A percentile compares a stretch with the other conserved stretches of the same genome.
Evolutionary conservation across 345 rosid species (phyloP).

Genomic region (Eutrema yunnanense): DNA sequence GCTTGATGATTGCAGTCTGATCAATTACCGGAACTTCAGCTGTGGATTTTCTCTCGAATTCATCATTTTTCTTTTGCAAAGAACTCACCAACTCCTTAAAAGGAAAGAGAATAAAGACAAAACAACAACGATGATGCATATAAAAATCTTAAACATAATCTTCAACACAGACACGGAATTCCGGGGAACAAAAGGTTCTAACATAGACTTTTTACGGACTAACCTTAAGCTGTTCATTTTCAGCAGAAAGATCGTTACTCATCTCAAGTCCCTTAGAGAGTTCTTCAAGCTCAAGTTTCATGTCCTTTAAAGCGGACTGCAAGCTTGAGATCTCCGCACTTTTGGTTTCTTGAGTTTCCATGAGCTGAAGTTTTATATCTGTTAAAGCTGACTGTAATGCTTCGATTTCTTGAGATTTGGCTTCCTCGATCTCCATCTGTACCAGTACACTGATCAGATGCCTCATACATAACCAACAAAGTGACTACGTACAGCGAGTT

Average conservation of each 20-base stretch:
- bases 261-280: conserved; percentile 54
- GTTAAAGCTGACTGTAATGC: conserved; percentile 33
- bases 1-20: conserved; percentile 53
- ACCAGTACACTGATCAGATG: conserved; percentile 20
- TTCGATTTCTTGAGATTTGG: conserved; percentile 36
- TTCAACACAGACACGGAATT: background rate
- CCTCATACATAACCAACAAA: conserved; percentile 20
- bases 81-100: conserved; percentile 54
- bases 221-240: conserved; percentile 89
- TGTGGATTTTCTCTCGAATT: conserved; percentile 51
- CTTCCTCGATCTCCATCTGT: conserved; percentile 69
- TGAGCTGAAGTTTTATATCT: conserved; percentile 44
- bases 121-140: background rate
- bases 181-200: background rate
- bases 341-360: conserved; percentile 52
- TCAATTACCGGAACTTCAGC: conserved; percentile 52
- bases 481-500: background rate
- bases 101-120: background rate
- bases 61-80: conserved; percentile 65
- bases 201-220: conserved; percentile 14
- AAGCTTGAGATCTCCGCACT: conserved; percentile 45
- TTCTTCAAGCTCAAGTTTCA: conserved; percentile 54
- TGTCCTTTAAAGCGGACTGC: conserved; percentile 40
- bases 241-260: conserved; percentile 55
- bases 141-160: background rate